phyloP scores from a whole-genome alignment of 495 filamentous ascomycete species.

The Talaromyces stipitatus region DNA sequence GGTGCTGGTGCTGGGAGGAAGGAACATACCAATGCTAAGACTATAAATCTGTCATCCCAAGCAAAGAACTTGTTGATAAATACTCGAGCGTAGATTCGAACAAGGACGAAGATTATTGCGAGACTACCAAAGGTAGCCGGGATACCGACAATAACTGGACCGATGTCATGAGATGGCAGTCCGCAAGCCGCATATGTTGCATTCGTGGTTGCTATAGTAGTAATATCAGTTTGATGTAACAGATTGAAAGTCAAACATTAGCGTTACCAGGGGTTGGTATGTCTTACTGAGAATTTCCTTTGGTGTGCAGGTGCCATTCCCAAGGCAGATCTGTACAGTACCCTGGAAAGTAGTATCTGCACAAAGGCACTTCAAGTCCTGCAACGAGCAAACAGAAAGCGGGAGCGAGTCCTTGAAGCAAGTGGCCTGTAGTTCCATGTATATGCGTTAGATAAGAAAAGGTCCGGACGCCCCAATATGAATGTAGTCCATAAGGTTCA shows the following conservation, averaged over 20 bases:
- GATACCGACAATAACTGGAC: background rate
- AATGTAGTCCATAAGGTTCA: background rate
- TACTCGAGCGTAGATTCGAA: constrained; percentile 10
- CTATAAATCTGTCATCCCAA: constrained; percentile 15
- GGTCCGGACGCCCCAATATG: background rate
- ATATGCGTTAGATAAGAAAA: constrained; percentile 1
- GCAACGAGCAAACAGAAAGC: background rate
- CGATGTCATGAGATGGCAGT: constrained; percentile 9
- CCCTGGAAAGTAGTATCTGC: background rate
- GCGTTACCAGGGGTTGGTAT: background rate
- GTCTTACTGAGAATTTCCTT: constrained; percentile 5
- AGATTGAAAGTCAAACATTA: background rate
- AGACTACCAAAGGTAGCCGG: constrained; percentile 15
- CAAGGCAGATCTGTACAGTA: constrained; percentile 2
- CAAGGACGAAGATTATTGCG: constrained; percentile 13
- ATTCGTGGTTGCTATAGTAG: constrained; percentile 15
- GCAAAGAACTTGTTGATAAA: constrained; percentile 14
- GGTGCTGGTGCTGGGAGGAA: background rate
- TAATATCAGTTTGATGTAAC: background rate
- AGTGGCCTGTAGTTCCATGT: background rate
- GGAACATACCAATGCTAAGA: constrained; percentile 11
- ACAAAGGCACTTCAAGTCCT: constrained; percentile 2
- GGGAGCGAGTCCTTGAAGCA: constrained; percentile 4
- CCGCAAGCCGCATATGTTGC: constrained; percentile 13
- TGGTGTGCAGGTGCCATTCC: constrained; percentile 4